Conservation (phyloP, 2,329 filamentous ascomycete species). For the Colletotrichum cereale region DNA sequence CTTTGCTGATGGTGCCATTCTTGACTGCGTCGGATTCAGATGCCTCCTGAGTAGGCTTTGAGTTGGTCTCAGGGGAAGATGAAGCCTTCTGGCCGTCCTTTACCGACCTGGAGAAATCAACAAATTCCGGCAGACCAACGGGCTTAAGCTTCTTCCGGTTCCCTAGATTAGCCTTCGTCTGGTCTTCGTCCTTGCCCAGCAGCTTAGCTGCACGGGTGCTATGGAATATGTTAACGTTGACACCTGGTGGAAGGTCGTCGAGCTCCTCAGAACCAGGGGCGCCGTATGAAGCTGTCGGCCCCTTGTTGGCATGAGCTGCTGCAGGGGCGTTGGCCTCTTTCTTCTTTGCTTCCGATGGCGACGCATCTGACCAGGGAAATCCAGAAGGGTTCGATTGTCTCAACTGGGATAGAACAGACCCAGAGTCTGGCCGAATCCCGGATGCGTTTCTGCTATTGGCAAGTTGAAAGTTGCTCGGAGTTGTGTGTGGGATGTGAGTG, state of each 20-base stretch:
- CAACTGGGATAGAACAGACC: constrained; percentile 35
- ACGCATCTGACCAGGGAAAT: constrained; percentile 34
- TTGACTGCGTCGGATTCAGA: background rate
- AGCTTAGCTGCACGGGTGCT: constrained; percentile 60
- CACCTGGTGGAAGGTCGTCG: constrained; percentile 53
- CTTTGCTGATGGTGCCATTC: background rate
- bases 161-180: constrained; percentile 5
- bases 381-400: constrained; percentile 25
- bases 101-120: constrained; percentile 27
- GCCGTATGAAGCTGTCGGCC: constrained; percentile 7
- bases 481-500: constrained; percentile 34
- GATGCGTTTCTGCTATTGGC: constrained; percentile 5
- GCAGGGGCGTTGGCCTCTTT: background rate
- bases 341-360: constrained; percentile 13
- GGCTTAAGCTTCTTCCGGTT: constrained; percentile 35
- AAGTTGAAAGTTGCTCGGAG: constrained; percentile 9
- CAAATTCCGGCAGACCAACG: constrained; percentile 44
- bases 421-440: constrained; percentile 25
- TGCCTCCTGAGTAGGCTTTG: background rate
- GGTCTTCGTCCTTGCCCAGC: constrained; percentile 44
- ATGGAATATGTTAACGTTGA: constrained; percentile 64
- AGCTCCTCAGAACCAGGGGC: constrained; percentile 41
- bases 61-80: too few relatives aligned
- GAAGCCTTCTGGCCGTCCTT: background rate
- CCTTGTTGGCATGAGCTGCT: background rate